These are phyloP conservation scores for Nematocida ironsii DNA, from an alignment of 371 early-diverging fungal genomes.

Conservation along the genomic window DNA sequence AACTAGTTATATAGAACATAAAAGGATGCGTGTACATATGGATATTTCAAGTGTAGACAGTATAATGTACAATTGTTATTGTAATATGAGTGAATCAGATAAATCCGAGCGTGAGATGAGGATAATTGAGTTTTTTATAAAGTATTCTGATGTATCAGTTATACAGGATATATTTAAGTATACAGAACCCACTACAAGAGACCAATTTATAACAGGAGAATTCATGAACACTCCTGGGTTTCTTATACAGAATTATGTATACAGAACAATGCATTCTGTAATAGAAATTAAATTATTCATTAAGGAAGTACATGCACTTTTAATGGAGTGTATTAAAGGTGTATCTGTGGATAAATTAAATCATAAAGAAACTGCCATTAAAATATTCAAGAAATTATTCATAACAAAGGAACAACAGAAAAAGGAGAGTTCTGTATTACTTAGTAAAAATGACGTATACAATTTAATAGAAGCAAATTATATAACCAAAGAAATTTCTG, in stretches of 20 bases:
- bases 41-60: too few relatives aligned
- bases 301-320: neutral
- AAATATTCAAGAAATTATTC: neutral
- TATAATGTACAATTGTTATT: too few relatives aligned
- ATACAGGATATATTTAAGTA: neutral
- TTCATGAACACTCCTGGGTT: neutral
- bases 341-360: too few relatives aligned
- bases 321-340: neutral
- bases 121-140: neutral
- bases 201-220: neutral
- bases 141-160: neutral
- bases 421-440: too few relatives aligned
- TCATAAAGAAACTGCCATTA: too few relatives aligned
- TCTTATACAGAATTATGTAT: neutral
- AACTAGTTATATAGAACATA: too few relatives aligned
- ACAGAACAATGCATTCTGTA: neutral
- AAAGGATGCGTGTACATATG: too few relatives aligned
- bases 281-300: neutral
- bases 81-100: too few relatives aligned
- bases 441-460: too few relatives aligned
- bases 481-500: too few relatives aligned
- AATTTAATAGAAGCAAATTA: too few relatives aligned
- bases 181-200: neutral
- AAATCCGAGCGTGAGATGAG: too few relatives aligned
- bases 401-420: neutral